These are phyloP conservation scores for Penicillium brasilianum DNA, from an alignment of 2,329 filamentous ascomycete genomes.

Conservation along the genomic window DNA sequence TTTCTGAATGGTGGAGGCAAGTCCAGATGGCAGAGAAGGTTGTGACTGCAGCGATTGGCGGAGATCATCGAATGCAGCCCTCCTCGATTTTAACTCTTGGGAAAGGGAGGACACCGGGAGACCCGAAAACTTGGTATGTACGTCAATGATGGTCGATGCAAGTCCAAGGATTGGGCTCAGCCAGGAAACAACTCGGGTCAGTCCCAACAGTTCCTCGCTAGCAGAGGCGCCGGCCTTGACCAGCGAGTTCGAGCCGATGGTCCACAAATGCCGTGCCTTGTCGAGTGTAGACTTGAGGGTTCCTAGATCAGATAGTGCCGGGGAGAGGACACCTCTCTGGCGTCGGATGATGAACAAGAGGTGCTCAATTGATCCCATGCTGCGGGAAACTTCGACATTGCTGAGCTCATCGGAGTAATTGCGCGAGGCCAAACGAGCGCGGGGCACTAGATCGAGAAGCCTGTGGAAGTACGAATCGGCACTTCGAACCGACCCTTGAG, in stretches of 20 bases:
- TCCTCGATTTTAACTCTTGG: constrained; percentile 57
- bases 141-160: constrained; percentile 64
- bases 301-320: constrained; percentile 37
- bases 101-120: constrained; percentile 54
- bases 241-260: constrained; percentile 32
- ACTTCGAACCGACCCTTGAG: constrained; percentile 40
- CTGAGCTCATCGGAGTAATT: constrained; percentile 87
- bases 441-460: constrained; percentile 73
- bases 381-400: constrained; percentile 76
- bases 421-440: constrained; percentile 67
- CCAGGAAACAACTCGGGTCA: constrained; percentile 58
- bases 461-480: constrained; percentile 79
- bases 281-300: constrained; percentile 37
- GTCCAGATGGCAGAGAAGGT: constrained; percentile 56
- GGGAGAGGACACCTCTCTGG: constrained; percentile 45
- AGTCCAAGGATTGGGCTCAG: constrained; percentile 70
- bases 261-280: constrained; percentile 44
- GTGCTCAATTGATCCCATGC: constrained; percentile 85
- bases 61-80: constrained; percentile 54
- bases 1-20: constrained; percentile 47
- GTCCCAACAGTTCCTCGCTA: constrained; percentile 26
- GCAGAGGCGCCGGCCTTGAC: constrained; percentile 25
- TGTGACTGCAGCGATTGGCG: constrained; percentile 51
- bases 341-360: constrained; percentile 63
- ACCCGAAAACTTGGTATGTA: constrained; percentile 70